These are phyloP conservation scores for thale cress (Arabidopsis thaliana) DNA, from an alignment of 345 rosid species.

Conservation along the genomic window TAIR10.1 NC_003071.7:16541001-16541500, in stretches of 20 bases:
- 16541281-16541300: slow-evolving; percentile 44
- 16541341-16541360: slow-evolving; percentile 3
- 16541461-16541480: slow-evolving; percentile 58
- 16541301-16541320: not conserved
- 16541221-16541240: slow-evolving; percentile 59
- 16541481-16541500: slow-evolving; percentile 38
- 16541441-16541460: slow-evolving; percentile 62
- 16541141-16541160: slow-evolving; percentile 31
- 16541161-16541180: slow-evolving; percentile 68
- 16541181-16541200: slow-evolving; percentile 65
- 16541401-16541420: slow-evolving; percentile 77
- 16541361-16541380: slow-evolving; percentile 67
- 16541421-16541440: slow-evolving; percentile 68
- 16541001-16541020: slow-evolving; percentile 15
- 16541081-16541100: slow-evolving; percentile 58
- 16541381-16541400: slow-evolving; percentile 77
- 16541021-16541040: slow-evolving; percentile 84
- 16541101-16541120: not conserved
- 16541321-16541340: not conserved
- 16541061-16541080: slow-evolving; percentile 50
- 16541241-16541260: slow-evolving; percentile 58
- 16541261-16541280: slow-evolving; percentile 72
- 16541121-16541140: not conserved
- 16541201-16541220: slow-evolving; percentile 56
- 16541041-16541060: slow-evolving; percentile 55